Evolutionary conservation across 1,139 yeast genomes (phyloP).

Genomic region (Pichia sp.): DNA sequence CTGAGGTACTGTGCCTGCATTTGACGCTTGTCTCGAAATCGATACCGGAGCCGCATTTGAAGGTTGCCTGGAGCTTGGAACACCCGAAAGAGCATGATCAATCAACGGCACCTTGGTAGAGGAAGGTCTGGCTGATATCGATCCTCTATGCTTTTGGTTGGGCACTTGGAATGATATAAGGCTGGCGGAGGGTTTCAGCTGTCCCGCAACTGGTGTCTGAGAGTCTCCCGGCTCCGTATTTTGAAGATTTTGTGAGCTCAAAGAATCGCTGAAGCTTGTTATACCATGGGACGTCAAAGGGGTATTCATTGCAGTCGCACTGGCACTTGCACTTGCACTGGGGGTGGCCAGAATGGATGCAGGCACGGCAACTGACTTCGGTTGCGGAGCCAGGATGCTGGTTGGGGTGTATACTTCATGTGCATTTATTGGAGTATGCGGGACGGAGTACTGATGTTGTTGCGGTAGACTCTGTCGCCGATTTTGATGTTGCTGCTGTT

Average conservation of each 20-base stretch:
- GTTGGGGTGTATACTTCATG: too few species aligned
- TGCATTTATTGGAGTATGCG: too few species aligned
- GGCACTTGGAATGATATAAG: slow-evolving; percentile 26
- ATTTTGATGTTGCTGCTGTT: too few species aligned
- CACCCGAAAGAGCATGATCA: neutral
- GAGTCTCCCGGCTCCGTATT: too few species aligned
- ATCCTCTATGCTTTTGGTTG: slow-evolving; percentile 40
- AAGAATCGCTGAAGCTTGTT: too few species aligned
- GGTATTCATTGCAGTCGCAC: too few species aligned
- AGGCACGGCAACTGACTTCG: slow-evolving; percentile 1
- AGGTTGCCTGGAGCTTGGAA: neutral
- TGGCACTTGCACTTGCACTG: too few species aligned
- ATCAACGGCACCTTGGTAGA: slow-evolving; percentile 6
- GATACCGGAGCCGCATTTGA: neutral
- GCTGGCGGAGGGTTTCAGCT: slow-evolving; percentile 16
- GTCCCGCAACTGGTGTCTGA: slow-evolving; percentile 1
- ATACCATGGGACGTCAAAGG: too few species aligned
- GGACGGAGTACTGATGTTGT: too few species aligned
- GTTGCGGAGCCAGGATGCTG: neutral
- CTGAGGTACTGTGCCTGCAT: slow-evolving; percentile 1
- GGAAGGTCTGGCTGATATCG: slow-evolving; percentile 40
- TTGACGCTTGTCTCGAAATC: slow-evolving; percentile 9
- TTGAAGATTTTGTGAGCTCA: too few species aligned
- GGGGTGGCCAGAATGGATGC: slow-evolving; percentile 1
- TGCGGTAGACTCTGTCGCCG: too few species aligned